phyloP scores from a whole-genome alignment of 805 yeast species.

The Lipomyces orientalis region DNA sequence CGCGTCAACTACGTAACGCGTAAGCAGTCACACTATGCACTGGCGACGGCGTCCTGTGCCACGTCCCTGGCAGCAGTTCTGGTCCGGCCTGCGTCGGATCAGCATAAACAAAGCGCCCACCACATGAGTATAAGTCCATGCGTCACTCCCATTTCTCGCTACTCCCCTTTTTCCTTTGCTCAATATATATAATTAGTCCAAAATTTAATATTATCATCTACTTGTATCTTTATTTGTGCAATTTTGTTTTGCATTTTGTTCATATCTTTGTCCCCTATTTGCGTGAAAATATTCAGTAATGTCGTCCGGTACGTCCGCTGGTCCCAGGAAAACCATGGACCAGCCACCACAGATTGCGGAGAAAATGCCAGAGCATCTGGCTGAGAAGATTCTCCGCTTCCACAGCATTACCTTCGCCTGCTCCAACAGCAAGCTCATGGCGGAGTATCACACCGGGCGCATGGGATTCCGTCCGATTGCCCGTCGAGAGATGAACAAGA shows the following conservation, averaged over 20 bases:
- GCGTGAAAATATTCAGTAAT: not conserved
- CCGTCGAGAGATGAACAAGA: slow-evolving; percentile 70
- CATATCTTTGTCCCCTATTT: not conserved
- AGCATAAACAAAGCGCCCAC: not conserved
- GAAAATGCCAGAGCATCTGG: slow-evolving; percentile 18
- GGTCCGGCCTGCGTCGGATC: not conserved
- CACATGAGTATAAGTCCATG: not conserved
- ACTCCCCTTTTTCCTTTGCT: not conserved
- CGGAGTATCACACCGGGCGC: slow-evolving; percentile 57
- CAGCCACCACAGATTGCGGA: slow-evolving; percentile 3
- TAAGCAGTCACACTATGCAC: not conserved
- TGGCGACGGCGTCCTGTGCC: too few species aligned
- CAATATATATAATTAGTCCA: not conserved
- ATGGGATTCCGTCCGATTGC: slow-evolving; percentile 73
- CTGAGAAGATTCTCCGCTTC: slow-evolving; percentile 15
- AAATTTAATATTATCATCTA: not conserved
- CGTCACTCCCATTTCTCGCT: not conserved
- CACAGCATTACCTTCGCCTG: slow-evolving; percentile 12
- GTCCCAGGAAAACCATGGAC: not conserved
- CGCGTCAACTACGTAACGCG: not conserved
- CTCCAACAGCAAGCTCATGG: slow-evolving; percentile 39
- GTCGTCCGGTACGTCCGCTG: not conserved
- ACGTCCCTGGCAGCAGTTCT: not conserved
- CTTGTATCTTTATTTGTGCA: not conserved
- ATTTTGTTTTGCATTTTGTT: not conserved